A percentile compares a stretch with the other conserved stretches of the same genome.
Conservation (phyloP, 495 filamentous ascomycete species). For the Bacidia gigantensis region DNA sequence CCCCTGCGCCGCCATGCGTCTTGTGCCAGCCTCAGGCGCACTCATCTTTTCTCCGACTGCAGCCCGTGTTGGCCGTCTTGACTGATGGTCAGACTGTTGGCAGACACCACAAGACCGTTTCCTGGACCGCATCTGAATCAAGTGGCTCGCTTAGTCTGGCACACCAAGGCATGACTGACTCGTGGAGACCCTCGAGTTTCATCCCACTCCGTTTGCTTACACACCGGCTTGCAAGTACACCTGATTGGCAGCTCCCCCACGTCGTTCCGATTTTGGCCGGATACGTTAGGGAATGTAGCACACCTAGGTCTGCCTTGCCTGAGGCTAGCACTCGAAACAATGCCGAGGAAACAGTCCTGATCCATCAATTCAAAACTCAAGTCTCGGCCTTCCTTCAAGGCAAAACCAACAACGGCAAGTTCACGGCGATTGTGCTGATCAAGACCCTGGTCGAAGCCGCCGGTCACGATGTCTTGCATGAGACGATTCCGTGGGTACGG, state of each 20-base stretch:
- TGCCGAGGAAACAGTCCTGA: slow-evolving; percentile 45
- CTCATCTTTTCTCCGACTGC: neutral
- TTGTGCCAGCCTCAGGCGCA: neutral
- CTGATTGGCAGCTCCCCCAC: slow-evolving; percentile 47
- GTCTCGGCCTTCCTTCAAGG: slow-evolving; percentile 63
- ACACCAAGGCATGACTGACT: neutral
- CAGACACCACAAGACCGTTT: neutral
- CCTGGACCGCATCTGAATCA: neutral
- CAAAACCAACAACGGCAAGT: slow-evolving; percentile 54
- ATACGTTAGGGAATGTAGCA: slow-evolving; percentile 46
- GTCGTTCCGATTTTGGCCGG: slow-evolving; percentile 46
- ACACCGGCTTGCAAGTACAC: slow-evolving; percentile 49
- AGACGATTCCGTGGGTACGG: slow-evolving; percentile 56
- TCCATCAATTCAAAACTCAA: slow-evolving; percentile 69
- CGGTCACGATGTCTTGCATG: slow-evolving; percentile 61
- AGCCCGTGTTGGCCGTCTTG: neutral
- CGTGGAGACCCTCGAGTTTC: slow-evolving; percentile 1
- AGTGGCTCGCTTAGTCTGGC: neutral
- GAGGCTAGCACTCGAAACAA: slow-evolving; percentile 38
- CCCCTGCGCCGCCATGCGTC: neutral
- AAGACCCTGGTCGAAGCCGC: slow-evolving; percentile 72
- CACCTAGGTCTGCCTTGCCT: slow-evolving; percentile 27
- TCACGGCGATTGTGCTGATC: slow-evolving; percentile 59
- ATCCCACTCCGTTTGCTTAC: slow-evolving; percentile 47
- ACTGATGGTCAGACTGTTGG: neutral